Base-by-base conservation (phyloP, 1,284 basidiomycete genomes). In the Rhodofomes roseus region DNA sequence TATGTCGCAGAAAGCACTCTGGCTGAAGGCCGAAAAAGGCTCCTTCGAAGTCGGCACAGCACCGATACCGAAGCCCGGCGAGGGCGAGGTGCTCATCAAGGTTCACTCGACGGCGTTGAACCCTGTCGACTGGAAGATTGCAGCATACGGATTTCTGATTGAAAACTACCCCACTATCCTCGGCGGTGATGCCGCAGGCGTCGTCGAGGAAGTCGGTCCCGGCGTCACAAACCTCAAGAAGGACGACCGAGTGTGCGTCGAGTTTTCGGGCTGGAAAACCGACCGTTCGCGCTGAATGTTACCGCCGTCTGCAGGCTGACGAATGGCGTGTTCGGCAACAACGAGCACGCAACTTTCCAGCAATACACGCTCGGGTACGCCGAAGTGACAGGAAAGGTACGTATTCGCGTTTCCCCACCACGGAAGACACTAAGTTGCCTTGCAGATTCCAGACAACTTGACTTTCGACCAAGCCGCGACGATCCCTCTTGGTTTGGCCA, bases 41-140 rank as follows among this genome's bases (percentile, higher is more conserved):
- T 44, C 62, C 8, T 64, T 63, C 46, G 23, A 48, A 22, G 16
- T 73, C 54, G 4, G 58, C 59, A 22, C 68, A 55, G 18, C 65
- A 50, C 63, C 67, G 18, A 64, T n/a, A n/a, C n/a, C n/a, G n/a
- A n/a, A n/a, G n/a, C n/a, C n/a, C n/a, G n/a, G n/a, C n/a, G n/a
- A n/a, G n/a, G n/a, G n/a, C n/a, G n/a, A n/a, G n/a, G n/a, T n/a
- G n/a, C n/a, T n/a, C n/a, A n/a, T n/a, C n/a, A n/a, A n/a, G n/a
- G n/a, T n/a, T n/a, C n/a, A n/a, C n/a, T n/a, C n/a, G n/a, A n/a
- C n/a, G n/a, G n/a, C 73, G 2, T 71, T 84, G 14, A 83, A 83
- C 63, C 81, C 81, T 4, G 62, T 79, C n/a, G 82, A 82, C 65
- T 81, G 74, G 67, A 80, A 79, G 63, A 53, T 77, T 14, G 74